Conservation (phyloP, 2,329 filamentous ascomycete species). For the Sordariomycetes sp. region DNA sequence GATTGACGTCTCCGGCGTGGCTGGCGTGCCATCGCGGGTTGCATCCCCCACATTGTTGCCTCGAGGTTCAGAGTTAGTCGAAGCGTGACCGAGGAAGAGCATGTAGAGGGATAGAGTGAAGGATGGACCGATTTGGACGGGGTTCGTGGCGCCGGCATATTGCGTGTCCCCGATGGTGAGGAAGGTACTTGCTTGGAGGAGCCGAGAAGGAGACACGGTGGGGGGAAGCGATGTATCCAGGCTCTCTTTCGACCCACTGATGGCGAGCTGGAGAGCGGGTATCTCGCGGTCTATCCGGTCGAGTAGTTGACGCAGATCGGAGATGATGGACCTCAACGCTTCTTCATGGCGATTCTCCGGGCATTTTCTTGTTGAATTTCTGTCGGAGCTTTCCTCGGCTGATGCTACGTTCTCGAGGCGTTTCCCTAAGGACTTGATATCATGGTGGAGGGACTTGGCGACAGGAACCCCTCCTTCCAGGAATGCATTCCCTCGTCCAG, state of each 20-base stretch:
- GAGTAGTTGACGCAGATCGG: constrained; percentile 63
- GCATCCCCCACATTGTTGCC: background rate
- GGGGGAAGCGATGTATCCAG: constrained; percentile 68
- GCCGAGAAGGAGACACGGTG: constrained; percentile 76
- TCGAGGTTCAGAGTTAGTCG: background rate
- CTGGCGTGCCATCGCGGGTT: background rate
- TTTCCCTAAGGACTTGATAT: constrained; percentile 69
- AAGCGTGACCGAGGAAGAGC: constrained; percentile 72
- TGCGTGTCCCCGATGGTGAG: constrained; percentile 77
- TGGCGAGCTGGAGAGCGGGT: constrained; percentile 82
- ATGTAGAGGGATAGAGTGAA: constrained; percentile 89
- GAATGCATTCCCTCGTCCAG: constrained; percentile 37
- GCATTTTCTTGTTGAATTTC: no score
- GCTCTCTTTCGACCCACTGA: constrained; percentile 84
- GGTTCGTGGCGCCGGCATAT: constrained; percentile 49
- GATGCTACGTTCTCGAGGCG: constrained; percentile 58
- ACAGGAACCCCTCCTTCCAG: constrained; percentile 76
- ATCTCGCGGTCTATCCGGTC: constrained; percentile 79
- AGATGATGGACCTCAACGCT: constrained; percentile 57
- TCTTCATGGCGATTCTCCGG: constrained; percentile 28
- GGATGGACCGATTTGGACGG: constrained; percentile 73
- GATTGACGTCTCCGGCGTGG: background rate
- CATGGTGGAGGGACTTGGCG: constrained; percentile 69
- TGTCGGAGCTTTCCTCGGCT: constrained; percentile 34
- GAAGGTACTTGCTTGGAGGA: constrained; percentile 87